Conservation (phyloP, 2,329 filamentous ascomycete species). For the Alternaria sp. region DNA sequence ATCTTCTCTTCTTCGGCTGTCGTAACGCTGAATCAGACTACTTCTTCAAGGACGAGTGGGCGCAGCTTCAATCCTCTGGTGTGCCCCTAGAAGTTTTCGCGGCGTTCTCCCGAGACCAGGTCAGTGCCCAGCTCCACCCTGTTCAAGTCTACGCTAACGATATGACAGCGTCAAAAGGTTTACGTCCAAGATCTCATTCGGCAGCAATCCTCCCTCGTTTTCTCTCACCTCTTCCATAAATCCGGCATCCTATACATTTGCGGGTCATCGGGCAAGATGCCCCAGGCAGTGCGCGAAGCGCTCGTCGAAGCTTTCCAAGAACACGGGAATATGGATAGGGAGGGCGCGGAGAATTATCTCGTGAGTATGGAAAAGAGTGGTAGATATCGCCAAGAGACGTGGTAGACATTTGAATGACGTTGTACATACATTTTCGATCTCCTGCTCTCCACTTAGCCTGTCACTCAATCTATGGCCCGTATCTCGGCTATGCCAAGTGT, state of each 20-base stretch:
- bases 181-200: conserved; percentile 72
- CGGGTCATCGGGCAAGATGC: conserved; percentile 73
- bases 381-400: conserved; percentile 73
- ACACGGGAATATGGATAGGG: conserved; percentile 49
- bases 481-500: not conserved
- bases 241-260: conserved; percentile 64
- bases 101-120: conserved; percentile 75
- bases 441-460: not conserved
- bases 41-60: conserved; percentile 83
- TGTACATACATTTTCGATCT: not conserved
- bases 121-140: conserved; percentile 12
- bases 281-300: conserved; percentile 70
- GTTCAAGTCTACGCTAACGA: not conserved
- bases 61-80: conserved; percentile 48
- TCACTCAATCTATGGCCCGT: not conserved
- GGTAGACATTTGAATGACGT: conserved; percentile 52
- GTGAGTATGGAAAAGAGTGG: conserved; percentile 65
- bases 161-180: conserved; percentile 58
- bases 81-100: conserved; percentile 61
- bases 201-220: conserved; percentile 58
- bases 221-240: conserved; percentile 57
- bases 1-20: conserved; percentile 81
- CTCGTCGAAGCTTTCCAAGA: conserved; percentile 65
- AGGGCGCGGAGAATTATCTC: conserved; percentile 63
- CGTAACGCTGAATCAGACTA: conserved; percentile 77